Base-by-base conservation (phyloP, 225 moss, liverwort and hornwort genomes). In the Anthoceros angustus region DNA sequence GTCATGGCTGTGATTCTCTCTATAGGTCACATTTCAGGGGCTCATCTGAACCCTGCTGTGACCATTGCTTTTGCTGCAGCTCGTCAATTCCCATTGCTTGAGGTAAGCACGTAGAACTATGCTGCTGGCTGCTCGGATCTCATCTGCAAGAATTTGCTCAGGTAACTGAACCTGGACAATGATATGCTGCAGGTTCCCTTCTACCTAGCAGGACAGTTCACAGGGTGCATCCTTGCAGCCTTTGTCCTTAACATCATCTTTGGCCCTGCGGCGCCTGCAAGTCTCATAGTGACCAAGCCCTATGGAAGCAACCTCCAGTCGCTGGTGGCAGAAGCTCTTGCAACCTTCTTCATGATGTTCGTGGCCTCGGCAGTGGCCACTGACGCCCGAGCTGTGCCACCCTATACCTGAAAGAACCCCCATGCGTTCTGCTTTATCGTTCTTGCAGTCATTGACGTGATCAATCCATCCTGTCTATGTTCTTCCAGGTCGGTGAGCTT, bases 41-140 rank as follows among this genome's bases (percentile, higher is more conserved):
- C 81, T 10, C 81, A 81, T 39, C 73, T 82, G 16, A 82, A 82
- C 43, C 78, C 81, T 0, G 81, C 75, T 62, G 78, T 82, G 43
- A 78, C 78, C 69, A 78, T 82, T 21, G 76, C 73, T 26, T 78
- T 82, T 16, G 78, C 81, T n/a, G 64, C 74, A 24, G 64, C 74
- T 24, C 75, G 81, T 48, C 81, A 82, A 43, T 78, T 82, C 46
- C 81, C 81, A 0, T 78, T 75, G 78, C 11, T 75, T 24, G 75
- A 81, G 74, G 81, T 76, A 55, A 55, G n/a, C n/a, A 55, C 14
- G 55, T 55, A 32, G 32, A 32, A 32, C 32, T 32, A 32, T 32
- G 32, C 32, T 32, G 32, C 32, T 32, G 32, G 32, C 4, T 32
- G 32, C 4, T 32, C 4, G 2, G 4, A 32, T 32, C 32, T 32